phyloP scores from a whole-genome alignment of 495 filamentous ascomycete genomes.

The Neurospora sp. region DNA sequence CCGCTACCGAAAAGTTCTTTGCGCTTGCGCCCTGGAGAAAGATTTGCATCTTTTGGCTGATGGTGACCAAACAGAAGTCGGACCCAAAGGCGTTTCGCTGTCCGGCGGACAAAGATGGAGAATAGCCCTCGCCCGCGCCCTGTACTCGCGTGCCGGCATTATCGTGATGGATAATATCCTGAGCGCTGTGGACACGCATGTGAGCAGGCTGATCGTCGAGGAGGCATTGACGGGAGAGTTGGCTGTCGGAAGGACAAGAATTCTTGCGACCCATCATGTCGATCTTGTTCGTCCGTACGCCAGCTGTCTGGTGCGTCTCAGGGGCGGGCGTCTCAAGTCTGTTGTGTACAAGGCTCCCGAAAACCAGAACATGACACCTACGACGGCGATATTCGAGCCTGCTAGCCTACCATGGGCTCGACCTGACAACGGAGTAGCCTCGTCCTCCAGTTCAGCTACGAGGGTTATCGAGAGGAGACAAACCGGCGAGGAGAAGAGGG shows the following conservation, averaged over 20 bases:
- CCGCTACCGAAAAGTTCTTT: slow-evolving; percentile 46
- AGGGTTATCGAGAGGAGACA: slow-evolving; percentile 25
- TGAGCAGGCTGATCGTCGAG: slow-evolving; percentile 37
- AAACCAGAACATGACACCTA: slow-evolving; percentile 28
- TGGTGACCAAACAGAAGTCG: slow-evolving; percentile 61
- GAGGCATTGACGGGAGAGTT: slow-evolving; percentile 40
- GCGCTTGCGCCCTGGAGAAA: slow-evolving; percentile 52
- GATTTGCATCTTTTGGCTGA: slow-evolving; percentile 55
- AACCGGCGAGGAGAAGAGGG: slow-evolving; percentile 15
- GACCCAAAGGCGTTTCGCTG: slow-evolving; percentile 58
- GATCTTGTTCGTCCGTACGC: slow-evolving; percentile 47
- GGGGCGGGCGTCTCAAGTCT: slow-evolving; percentile 45
- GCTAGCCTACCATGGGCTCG: neutral
- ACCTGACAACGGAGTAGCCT: slow-evolving; percentile 15
- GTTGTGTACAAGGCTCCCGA: slow-evolving; percentile 36
- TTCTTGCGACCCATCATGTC: slow-evolving; percentile 44
- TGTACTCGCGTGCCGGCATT: slow-evolving; percentile 57
- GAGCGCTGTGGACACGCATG: slow-evolving; percentile 49
- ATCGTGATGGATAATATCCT: slow-evolving; percentile 63
- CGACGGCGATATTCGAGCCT: slow-evolving; percentile 28
- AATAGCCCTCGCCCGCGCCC: slow-evolving; percentile 56
- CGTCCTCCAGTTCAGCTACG: slow-evolving; percentile 31
- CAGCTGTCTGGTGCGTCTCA: slow-evolving; percentile 51
- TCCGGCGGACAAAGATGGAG: slow-evolving; percentile 65
- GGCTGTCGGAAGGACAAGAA: slow-evolving; percentile 35